Percentiles rank a stretch among this genome's conserved stretches.
Evolutionary conservation across 176 grass and related monocot genomes (phyloP).

Genomic region (Areca catechu): DNA sequence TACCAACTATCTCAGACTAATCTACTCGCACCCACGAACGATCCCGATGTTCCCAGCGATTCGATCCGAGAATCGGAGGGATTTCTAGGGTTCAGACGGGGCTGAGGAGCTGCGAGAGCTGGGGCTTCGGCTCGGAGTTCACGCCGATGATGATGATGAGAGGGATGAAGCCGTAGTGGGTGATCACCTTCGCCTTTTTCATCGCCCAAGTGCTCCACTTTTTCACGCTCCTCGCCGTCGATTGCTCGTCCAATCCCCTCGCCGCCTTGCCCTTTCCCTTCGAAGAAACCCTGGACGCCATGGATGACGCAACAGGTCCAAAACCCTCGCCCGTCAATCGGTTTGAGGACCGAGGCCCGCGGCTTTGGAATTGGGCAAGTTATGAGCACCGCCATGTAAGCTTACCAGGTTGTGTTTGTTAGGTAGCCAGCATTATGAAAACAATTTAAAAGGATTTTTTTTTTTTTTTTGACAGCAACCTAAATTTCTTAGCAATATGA

Average conservation of each 20-base stretch:
- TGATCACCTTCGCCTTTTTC: constrained; percentile 12
- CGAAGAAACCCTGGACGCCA: constrained; percentile 1
- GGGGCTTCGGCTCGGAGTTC: constrained; percentile 13
- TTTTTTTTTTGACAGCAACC: too few relatives aligned
- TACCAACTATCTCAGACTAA: too few relatives aligned
- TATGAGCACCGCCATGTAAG: too few relatives aligned
- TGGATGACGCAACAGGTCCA: not conserved
- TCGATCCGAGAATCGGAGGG: not conserved
- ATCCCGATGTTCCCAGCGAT: too few relatives aligned
- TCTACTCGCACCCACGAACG: too few relatives aligned
- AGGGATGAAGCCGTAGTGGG: constrained; percentile 12
- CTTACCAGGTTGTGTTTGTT: too few relatives aligned
- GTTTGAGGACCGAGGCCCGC: too few relatives aligned
- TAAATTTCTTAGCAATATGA: too few relatives aligned
- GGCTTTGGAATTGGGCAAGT: too few relatives aligned
- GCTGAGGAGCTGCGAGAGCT: constrained; percentile 9
- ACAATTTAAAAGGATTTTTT: too few relatives aligned
- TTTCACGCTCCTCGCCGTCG: constrained; percentile 2
- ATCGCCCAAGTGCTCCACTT: constrained; percentile 11
- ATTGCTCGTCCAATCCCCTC: not conserved
- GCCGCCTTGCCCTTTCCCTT: constrained; percentile 9
- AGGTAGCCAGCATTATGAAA: too few relatives aligned
- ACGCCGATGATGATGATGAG: constrained; percentile 17
- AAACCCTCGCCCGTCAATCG: too few relatives aligned
- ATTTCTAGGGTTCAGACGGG: constrained; percentile 11